Percentiles rank a stretch among this genome's conserved stretches.
phyloP scores from a whole-genome alignment of 345 rosid genomes.

The Lepidium sativum region DNA sequence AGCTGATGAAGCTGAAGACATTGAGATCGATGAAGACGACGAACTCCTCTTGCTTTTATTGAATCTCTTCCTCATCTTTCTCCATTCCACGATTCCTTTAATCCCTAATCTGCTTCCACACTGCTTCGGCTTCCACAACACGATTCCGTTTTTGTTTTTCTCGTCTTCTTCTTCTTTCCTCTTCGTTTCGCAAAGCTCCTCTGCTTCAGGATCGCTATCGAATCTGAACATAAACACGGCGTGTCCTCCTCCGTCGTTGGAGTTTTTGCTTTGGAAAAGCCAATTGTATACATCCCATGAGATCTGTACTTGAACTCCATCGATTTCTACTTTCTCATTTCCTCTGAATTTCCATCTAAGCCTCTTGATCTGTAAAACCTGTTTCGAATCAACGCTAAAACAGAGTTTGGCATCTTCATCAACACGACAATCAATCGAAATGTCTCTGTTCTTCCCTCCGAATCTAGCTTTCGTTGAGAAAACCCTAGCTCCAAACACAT shows the following conservation, averaged over 20 bases:
- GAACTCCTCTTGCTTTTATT: conserved; percentile 57
- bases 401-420: conserved; percentile 55
- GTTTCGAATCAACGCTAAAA: conserved; percentile 46
- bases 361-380: conserved; percentile 61
- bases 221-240: conserved; percentile 87
- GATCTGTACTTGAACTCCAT: conserved; percentile 60
- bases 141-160: conserved; percentile 20
- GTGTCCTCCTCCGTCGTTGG: conserved; percentile 30
- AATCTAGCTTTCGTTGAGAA: conserved; percentile 57
- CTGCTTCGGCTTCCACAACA: conserved; percentile 34
- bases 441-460: conserved; percentile 65
- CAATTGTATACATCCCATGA: conserved; percentile 97
- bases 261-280: conserved; percentile 47
- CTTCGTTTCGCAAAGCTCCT: conserved; percentile 7
- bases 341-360: conserved; percentile 94
- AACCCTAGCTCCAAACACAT: conserved; percentile 56
- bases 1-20: conserved; percentile 80
- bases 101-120: conserved; percentile 35
- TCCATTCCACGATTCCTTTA: conserved; percentile 53
- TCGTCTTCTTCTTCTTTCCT: conserved; percentile 1
- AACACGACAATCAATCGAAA: conserved; percentile 55
- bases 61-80: conserved; percentile 74
- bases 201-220: conserved; percentile 33
- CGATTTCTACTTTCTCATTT: conserved; percentile 67
- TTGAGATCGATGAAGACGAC: conserved; percentile 67